A percentile compares a stretch with the other conserved stretches of the same genome.
phyloP scores from a whole-genome alignment of 306 rosid species.

The Pueraria montana region DNA sequence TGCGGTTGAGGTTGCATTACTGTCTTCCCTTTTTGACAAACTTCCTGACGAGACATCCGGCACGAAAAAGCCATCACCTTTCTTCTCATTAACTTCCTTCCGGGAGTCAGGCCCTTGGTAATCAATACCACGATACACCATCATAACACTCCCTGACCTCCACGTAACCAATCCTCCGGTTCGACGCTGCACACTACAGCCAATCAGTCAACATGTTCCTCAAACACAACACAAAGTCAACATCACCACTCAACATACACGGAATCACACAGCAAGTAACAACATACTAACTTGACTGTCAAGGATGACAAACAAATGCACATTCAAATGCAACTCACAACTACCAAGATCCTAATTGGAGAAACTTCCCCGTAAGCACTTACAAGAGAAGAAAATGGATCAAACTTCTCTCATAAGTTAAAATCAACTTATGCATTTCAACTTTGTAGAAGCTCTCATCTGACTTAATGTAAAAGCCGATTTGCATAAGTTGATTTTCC shows the following conservation, averaged over 20 bases:
- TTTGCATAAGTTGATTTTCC: not conserved
- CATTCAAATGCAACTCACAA: conserved; percentile 14
- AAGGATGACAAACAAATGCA: conserved; percentile 6
- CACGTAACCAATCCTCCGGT: conserved; percentile 94
- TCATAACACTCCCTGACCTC: conserved; percentile 96
- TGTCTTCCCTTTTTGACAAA: conserved; percentile 41
- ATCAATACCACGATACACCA: conserved; percentile 88
- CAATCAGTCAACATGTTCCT: conserved; percentile 60
- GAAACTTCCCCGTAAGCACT: not conserved
- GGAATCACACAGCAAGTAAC: not conserved
- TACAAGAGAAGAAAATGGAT: not conserved
- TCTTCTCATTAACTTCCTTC: conserved; percentile 59
- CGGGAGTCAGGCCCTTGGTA: conserved; percentile 75
- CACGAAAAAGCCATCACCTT: conserved; percentile 65
- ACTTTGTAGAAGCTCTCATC: too few species aligned
- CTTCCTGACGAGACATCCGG: conserved; percentile 75
- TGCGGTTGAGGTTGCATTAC: conserved; percentile 48
- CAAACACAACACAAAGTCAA: conserved; percentile 27
- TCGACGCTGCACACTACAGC: conserved; percentile 85
- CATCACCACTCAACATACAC: not conserved
- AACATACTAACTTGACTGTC: conserved; percentile 12
- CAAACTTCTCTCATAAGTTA: not conserved
- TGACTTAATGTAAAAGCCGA: too few species aligned
- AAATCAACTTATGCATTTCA: too few species aligned
- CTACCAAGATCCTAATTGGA: not conserved